phyloP scores from a whole-genome alignment of 2,329 filamentous ascomycete genomes.

The Huntiella bhutanensis region DNA sequence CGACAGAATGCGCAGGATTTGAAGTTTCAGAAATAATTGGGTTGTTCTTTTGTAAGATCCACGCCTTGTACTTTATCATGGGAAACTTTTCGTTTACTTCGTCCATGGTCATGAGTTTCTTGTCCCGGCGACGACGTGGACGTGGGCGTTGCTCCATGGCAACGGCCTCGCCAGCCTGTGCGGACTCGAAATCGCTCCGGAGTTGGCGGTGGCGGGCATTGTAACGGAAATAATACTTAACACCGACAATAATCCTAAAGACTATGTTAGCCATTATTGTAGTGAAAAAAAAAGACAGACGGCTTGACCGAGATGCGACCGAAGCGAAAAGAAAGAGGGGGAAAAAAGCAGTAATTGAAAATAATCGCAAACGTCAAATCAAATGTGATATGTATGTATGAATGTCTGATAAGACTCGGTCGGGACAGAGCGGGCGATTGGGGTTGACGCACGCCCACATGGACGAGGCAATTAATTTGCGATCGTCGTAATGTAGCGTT shows the following conservation, averaged over 20 bases:
- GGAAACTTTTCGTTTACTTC: conserved; percentile 97
- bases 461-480: too few species aligned
- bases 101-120: conserved; percentile 98
- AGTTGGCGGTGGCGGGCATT: conserved; percentile 79
- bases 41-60: conserved; percentile 41
- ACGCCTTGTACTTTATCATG: conserved; percentile 87
- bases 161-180: conserved; percentile 72
- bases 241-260: conserved; percentile 90
- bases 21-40: conserved; percentile 12
- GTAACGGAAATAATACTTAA: conserved; percentile 98
- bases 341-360: too few species aligned
- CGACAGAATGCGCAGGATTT: not conserved
- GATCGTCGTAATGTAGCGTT: too few species aligned
- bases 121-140: conserved; percentile 71
- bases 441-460: too few species aligned
- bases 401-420: not conserved
- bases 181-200: conserved; percentile 33
- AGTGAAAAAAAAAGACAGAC: not conserved
- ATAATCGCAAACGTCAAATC: too few species aligned
- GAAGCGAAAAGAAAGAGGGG: too few species aligned
- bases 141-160: conserved; percentile 70
- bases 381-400: too few species aligned
- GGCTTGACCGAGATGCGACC: too few species aligned
- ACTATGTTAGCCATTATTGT: conserved; percentile 10
- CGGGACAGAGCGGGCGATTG: not conserved